These are phyloP conservation scores for Thamnidium elegans DNA, from an alignment of 192 early-diverging fungal species.

Conservation along the genomic window DNA sequence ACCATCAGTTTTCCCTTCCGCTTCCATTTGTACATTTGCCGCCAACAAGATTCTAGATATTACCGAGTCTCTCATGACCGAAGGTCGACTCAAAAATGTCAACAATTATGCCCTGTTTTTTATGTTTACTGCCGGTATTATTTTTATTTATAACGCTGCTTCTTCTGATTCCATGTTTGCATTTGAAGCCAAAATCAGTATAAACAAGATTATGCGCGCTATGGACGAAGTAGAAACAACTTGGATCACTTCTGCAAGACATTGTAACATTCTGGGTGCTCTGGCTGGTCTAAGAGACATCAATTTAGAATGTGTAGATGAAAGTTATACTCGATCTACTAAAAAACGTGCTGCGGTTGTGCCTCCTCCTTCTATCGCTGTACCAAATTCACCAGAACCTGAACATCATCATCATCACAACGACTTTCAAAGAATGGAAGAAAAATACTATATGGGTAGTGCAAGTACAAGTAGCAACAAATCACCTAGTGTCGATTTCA, in stretches of 20 bases:
- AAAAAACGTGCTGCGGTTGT: not conserved
- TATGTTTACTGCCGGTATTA: constrained; percentile 37
- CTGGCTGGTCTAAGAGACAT: constrained; percentile 33
- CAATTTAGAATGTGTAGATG: constrained; percentile 25
- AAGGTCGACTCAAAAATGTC: constrained; percentile 20
- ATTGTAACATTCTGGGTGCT: constrained; percentile 31
- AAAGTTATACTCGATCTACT: constrained; percentile 15
- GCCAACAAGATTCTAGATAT: constrained; percentile 40
- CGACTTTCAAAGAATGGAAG: not conserved
- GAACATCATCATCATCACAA: too few relatives aligned
- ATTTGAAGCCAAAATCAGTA: constrained; percentile 33
- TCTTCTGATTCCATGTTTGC: constrained; percentile 27
- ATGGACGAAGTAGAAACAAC: constrained; percentile 32
- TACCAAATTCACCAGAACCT: constrained; percentile 29
- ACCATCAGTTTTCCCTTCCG: constrained; percentile 24
- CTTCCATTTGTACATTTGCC: constrained; percentile 29
- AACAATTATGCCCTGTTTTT: constrained; percentile 34
- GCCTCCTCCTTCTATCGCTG: constrained; percentile 20
- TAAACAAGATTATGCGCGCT: constrained; percentile 32
- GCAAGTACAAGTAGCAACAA: too few relatives aligned
- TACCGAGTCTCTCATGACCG: constrained; percentile 21
- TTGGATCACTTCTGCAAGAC: constrained; percentile 32
- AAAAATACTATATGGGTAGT: not conserved
- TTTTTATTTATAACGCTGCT: constrained; percentile 35
- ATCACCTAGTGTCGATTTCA: too few relatives aligned